Percentiles rank a stretch among this genome's conserved stretches.
phyloP scores from a whole-genome alignment of 768 basidiomycete genomes.

The Phanerochaete sordida region DNA sequence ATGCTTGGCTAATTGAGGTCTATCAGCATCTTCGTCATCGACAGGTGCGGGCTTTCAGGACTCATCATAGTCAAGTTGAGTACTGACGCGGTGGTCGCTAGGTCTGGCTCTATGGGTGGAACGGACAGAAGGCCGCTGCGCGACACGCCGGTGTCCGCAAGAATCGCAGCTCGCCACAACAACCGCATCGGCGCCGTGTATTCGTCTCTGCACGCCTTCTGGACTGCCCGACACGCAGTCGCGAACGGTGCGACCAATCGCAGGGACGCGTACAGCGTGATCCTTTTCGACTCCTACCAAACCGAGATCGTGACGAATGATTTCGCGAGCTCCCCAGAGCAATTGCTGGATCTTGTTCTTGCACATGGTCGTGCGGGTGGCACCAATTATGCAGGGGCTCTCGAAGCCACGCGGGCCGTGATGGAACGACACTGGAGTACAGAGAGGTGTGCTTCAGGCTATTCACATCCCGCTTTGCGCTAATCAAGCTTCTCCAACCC shows the following conservation, averaged over 20 bases:
- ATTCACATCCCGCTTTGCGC: too few relatives aligned
- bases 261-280: constrained; percentile 53
- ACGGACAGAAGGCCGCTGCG: constrained; percentile 43
- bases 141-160: constrained; percentile 36
- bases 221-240: constrained; percentile 46
- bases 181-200: constrained; percentile 61
- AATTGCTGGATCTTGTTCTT: constrained; percentile 39
- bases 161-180: constrained; percentile 33
- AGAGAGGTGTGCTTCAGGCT: constrained; percentile 44
- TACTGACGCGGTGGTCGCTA: too few relatives aligned
- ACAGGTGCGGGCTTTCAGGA: too few relatives aligned
- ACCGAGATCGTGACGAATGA: constrained; percentile 38
- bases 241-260: constrained; percentile 28
- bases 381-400: constrained; percentile 43
- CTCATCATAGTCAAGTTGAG: too few relatives aligned
- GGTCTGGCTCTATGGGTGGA: constrained; percentile 48
- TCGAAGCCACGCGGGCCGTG: constrained; percentile 29
- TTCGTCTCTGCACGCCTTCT: constrained; percentile 52
- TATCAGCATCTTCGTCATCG: constrained; percentile 53
- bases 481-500: neutral
- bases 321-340: constrained; percentile 39
- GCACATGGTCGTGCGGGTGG: constrained; percentile 27
- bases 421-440: constrained; percentile 50
- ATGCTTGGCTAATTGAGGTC: too few relatives aligned
- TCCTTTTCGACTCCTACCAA: constrained; percentile 37